A percentile compares a stretch with the other conserved stretches of the same genome.
Evolutionary conservation across 352 stramenopile genomes (phyloP).

Genomic region (Phytopythium sindhum): DNA sequence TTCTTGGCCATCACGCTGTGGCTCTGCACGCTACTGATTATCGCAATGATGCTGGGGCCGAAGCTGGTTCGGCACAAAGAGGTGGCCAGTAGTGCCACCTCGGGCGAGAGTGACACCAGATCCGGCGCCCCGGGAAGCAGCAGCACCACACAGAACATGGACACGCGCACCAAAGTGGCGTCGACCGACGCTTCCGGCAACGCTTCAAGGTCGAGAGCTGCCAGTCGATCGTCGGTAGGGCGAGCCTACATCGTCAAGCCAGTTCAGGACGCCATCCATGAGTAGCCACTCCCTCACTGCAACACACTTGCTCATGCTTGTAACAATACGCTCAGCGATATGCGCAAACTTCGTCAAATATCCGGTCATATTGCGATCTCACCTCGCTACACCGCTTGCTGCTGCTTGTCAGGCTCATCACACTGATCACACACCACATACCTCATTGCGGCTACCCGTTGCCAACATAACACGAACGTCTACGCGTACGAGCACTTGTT

Average conservation of each 20-base stretch:
- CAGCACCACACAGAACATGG: background rate
- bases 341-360: too few relatives aligned
- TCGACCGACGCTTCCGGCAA: background rate
- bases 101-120: background rate
- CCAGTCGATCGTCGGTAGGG: background rate
- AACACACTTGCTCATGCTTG: background rate
- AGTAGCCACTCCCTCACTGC: background rate
- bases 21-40: slow-evolving; percentile 6
- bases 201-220: background rate
- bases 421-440: background rate
- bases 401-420: background rate
- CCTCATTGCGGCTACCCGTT: too few relatives aligned
- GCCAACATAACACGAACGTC: slow-evolving; percentile 2
- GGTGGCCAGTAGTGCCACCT: background rate
- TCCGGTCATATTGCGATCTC: too few relatives aligned
- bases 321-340: too few relatives aligned
- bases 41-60: slow-evolving; percentile 6
- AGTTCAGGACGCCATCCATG: background rate
- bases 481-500: slow-evolving; percentile 33
- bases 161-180: background rate
- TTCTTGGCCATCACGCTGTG: slow-evolving; percentile 6
- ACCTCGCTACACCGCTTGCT: too few relatives aligned
- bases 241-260: background rate
- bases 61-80: slow-evolving; percentile 6
- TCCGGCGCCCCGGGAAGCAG: background rate